These are phyloP conservation scores for Salicornia ramosissima DNA, from an alignment of 148 eudicot genomes.

Conservation along the genomic window DNA sequence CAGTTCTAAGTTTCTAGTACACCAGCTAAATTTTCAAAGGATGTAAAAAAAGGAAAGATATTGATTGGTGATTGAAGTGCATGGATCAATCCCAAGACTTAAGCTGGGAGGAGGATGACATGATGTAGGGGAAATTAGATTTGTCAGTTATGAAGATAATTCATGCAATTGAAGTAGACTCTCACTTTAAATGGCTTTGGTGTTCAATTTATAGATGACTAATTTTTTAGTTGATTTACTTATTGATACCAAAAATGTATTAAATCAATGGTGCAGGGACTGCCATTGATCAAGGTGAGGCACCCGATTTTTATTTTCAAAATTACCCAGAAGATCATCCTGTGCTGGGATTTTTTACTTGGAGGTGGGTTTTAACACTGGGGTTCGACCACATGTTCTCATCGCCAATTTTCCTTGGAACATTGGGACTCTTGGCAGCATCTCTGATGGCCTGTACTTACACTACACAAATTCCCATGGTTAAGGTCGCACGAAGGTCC, in stretches of 20 bases:
- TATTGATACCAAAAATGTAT: too few species aligned
- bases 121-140: too few species aligned
- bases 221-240: neutral
- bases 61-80: too few species aligned
- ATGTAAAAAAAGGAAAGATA: too few species aligned
- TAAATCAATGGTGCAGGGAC: constrained; percentile 53
- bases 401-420: constrained; percentile 75
- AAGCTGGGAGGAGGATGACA: too few species aligned
- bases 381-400: constrained; percentile 98
- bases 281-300: constrained; percentile 80
- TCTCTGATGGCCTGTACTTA: constrained; percentile 97
- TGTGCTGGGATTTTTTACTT: constrained; percentile 70
- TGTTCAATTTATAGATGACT: neutral
- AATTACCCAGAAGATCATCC: constrained; percentile 90
- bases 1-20: too few species aligned
- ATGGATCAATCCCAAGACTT: too few species aligned
- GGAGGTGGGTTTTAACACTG: constrained; percentile 82
- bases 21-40: too few species aligned
- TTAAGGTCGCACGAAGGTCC: constrained; percentile 97
- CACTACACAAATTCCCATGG: constrained; percentile 90
- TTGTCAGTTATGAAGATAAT: too few species aligned
- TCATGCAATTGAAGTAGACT: too few species aligned
- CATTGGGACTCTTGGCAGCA: constrained; percentile 59
- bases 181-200: neutral
- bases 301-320: constrained; percentile 74